Conservation (phyloP, 2,329 filamentous ascomycete species). For the Pseudopithomyces maydicus region DNA sequence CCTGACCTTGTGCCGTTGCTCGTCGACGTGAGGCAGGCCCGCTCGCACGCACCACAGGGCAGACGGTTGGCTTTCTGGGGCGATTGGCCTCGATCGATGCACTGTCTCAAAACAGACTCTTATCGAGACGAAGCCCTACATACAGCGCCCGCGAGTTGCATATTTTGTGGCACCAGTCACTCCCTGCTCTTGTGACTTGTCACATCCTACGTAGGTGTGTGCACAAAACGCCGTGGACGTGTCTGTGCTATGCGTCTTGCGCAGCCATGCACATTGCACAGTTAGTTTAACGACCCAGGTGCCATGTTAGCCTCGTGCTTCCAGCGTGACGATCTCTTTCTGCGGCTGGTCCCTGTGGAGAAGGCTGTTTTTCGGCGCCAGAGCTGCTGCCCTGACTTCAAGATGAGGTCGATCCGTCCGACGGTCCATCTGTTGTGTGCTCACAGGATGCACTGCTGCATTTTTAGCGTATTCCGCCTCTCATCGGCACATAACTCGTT, state of each 20-base stretch:
- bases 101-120: no score
- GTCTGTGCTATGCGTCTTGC: no score
- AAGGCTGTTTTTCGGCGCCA: not conserved
- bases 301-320: no score
- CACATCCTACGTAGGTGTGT: not conserved
- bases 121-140: no score
- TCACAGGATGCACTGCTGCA: not conserved
- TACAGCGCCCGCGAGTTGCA: no score
- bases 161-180: no score
- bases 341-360: not conserved
- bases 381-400: no score
- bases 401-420: not conserved
- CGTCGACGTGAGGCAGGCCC: not conserved
- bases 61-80: not conserved
- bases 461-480: not conserved
- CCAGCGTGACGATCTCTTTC: not conserved
- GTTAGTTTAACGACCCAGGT: no score
- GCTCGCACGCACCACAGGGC: not conserved
- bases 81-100: no score
- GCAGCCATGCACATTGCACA: no score
- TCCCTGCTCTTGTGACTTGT: no score
- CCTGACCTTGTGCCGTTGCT: not conserved
- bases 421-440: not conserved
- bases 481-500: not conserved
- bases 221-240: not conserved